These are phyloP conservation scores for Dryas integrifolia DNA, from an alignment of 331 rosid species.

Conservation along the genomic window DNA sequence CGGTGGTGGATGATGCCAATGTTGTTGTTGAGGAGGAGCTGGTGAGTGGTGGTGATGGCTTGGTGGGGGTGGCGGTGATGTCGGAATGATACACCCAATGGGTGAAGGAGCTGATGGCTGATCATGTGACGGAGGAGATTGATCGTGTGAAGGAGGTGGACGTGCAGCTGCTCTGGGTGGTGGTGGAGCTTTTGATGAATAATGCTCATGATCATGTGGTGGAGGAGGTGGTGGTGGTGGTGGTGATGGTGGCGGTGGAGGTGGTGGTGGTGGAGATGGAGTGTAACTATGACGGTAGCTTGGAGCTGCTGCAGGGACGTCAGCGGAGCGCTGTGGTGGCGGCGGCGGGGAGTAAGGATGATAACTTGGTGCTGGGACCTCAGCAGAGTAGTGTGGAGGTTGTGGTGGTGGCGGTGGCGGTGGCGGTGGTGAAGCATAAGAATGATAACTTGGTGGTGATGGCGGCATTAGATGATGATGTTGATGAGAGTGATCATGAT, in stretches of 20 bases:
- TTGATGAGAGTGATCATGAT: background rate
- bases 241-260: background rate
- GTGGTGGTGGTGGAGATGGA: background rate
- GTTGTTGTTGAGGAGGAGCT: constrained; percentile 18
- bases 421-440: constrained; percentile 6
- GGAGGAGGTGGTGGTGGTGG: constrained; percentile 17
- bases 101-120: constrained; percentile 20
- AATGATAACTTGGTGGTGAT: background rate
- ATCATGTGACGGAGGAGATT: constrained; percentile 9
- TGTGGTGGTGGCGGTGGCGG: constrained; percentile 21
- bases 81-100: constrained; percentile 29
- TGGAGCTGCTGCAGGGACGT: background rate
- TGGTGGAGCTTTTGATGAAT: constrained; percentile 1
- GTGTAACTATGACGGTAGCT: background rate
- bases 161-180: background rate
- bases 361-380: constrained; percentile 2
- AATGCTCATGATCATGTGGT: constrained; percentile 1
- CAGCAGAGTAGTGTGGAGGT: background rate
- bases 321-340: constrained; percentile 12
- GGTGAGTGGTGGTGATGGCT: constrained; percentile 13
- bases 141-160: constrained; percentile 9
- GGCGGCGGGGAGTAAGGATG: constrained; percentile 22
- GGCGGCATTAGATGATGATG: background rate
- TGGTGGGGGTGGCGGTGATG: constrained; percentile 21
- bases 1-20: constrained; percentile 19